Conservation (phyloP, 345 rosid genomes). For the Aquilaria sinensis region DNA sequence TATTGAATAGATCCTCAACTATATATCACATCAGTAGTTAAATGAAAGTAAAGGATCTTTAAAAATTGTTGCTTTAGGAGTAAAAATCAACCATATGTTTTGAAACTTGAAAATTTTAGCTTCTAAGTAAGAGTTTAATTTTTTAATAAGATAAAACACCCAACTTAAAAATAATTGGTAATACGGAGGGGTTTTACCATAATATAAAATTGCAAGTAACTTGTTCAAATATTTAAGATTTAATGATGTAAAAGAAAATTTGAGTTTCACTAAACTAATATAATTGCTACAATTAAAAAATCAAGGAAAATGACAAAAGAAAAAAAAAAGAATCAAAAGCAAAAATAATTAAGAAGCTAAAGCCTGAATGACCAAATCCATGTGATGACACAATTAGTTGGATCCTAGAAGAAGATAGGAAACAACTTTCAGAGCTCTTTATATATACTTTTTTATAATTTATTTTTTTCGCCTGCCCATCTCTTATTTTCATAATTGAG, state of each 20-base stretch:
- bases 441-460: neutral
- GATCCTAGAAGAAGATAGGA: conserved; percentile 10
- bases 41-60: too few relatives aligned
- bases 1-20: too few relatives aligned
- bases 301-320: neutral
- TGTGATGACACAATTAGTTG: conserved; percentile 13
- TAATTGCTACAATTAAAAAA: conserved; percentile 5
- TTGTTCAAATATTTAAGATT: neutral
- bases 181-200: too few relatives aligned
- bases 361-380: conserved; percentile 10
- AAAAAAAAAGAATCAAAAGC: neutral
- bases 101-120: neutral
- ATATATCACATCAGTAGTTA: too few relatives aligned
- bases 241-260: neutral
- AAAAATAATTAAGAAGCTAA: neutral
- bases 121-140: neutral
- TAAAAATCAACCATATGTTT: neutral
- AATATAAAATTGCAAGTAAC: too few relatives aligned
- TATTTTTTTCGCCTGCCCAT: too few relatives aligned
- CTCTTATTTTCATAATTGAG: too few relatives aligned
- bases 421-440: conserved; percentile 8
- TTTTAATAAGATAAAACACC: neutral
- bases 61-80: too few relatives aligned
- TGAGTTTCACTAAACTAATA: neutral
- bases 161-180: too few relatives aligned